A percentile compares a stretch with the other conserved stretches of the same genome.
Conservation (phyloP, 2,329 filamentous ascomycete genomes). For the Trichoderma asperellum region DNA sequence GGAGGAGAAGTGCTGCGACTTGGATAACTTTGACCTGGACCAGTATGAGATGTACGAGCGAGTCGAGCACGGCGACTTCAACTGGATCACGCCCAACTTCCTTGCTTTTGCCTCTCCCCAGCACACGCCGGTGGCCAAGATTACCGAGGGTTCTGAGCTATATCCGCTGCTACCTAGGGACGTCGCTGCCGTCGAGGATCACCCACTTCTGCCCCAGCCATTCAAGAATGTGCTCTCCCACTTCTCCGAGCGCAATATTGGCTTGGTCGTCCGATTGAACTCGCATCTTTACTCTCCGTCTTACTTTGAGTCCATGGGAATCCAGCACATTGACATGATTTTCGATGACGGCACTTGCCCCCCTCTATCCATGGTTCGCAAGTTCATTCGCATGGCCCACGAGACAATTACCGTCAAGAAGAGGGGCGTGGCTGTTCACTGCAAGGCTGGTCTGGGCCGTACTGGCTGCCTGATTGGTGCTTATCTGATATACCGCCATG, state of each 20-base stretch:
- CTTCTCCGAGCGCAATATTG: conserved; percentile 85
- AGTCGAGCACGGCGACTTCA: conserved; percentile 98
- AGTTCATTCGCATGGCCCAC: conserved; percentile 93
- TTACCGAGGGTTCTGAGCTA: conserved; percentile 72
- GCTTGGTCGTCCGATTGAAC: conserved; percentile 92
- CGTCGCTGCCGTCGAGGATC: conserved; percentile 70
- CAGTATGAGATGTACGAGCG: conserved; percentile 96
- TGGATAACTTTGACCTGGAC: conserved; percentile 94
- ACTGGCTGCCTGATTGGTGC: conserved; percentile 97
- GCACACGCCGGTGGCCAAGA: conserved; percentile 72
- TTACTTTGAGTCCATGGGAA: conserved; percentile 95
- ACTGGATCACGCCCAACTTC: conserved; percentile 96
- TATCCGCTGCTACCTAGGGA: conserved; percentile 77
- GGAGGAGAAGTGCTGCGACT: conserved; percentile 86
- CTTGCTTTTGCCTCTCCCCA: conserved; percentile 96
- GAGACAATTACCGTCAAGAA: conserved; percentile 90
- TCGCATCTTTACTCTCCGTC: conserved; percentile 94
- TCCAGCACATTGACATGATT: conserved; percentile 98
- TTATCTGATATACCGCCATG: conserved; percentile 95
- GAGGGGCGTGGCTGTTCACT: conserved; percentile 95
- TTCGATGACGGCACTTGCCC: conserved; percentile 98
- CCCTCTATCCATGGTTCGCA: conserved; percentile 82
- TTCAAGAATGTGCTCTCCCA: conserved; percentile 97
- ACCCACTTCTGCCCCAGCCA: conserved; percentile 74
- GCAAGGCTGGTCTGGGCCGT: conserved; percentile 93